Base-by-base conservation (phyloP, 2,329 filamentous ascomycete species). In the Claviceps sp. region DNA sequence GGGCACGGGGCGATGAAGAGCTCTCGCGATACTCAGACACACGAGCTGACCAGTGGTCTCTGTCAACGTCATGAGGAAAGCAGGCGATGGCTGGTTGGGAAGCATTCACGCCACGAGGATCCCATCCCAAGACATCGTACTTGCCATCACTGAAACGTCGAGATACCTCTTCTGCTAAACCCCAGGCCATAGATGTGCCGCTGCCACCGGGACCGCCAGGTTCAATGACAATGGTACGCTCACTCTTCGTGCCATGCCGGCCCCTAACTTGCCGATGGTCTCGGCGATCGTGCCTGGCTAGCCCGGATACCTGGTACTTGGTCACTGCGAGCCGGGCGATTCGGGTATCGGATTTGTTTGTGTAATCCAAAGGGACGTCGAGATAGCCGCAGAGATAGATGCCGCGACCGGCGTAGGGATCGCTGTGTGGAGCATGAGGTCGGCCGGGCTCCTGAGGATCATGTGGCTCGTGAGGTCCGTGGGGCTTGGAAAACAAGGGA, bases 71-170 rank as follows among this genome's bases (percentile, higher is more conserved):
- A 50, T 69, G 63, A 4, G 73, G 70, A 49, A 70, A 77, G 61
- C 75, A 78, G 1, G 71, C 61, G 2, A 72, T 58, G 4, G 67
- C 59, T 0, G 75, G 75, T 6, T 67, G 67, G 1, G 73, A 71
- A 1, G 64, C 59, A 56, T 77, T 77, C 50, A 77, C 72, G 1
- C 75, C 75, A 3, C 75, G 69, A n/a, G 75, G 75, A 50, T 78
- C 75, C 69, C 72, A 78, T n/a, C 73, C 72, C 14, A 78, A 59
- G 5, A 77, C 69, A 53, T 77, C 73, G 22, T 69, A 73, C 22
- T 63, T 59, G 22, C 68, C 65, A 37, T 67, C 67, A 52, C 71
- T 73, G 13, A 76, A 59, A 3, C 70, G 68, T 51, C 67, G 58
- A 3, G 70, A 68, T 38, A 72, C 54, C 0, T 55, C 50, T 52